Evolutionary conservation across 2,329 filamentous ascomycete genomes (phyloP).

Genomic region (Trichophyton simii): DNA sequence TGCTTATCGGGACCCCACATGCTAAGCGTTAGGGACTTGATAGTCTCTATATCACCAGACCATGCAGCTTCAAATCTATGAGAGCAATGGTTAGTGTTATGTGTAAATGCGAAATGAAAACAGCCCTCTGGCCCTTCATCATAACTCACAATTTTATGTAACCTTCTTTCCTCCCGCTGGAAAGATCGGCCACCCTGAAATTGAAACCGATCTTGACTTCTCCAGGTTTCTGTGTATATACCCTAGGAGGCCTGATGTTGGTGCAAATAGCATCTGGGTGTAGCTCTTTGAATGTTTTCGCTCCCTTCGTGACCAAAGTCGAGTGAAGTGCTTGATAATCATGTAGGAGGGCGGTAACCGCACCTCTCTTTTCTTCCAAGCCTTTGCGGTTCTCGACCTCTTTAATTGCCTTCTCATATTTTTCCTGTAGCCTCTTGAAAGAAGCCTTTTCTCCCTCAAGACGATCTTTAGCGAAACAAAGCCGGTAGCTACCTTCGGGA

Average conservation of each 20-base stretch:
- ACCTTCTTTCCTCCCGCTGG: neutral
- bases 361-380: neutral
- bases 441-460: neutral
- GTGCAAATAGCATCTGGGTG: conserved; percentile 22
- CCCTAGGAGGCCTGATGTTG: no score
- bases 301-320: conserved; percentile 44
- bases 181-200: neutral
- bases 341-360: neutral
- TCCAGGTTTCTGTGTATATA: neutral
- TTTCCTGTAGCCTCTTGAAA: neutral
- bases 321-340: conserved; percentile 36
- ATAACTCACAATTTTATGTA: conserved; percentile 3
- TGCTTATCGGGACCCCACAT: conserved; percentile 36
- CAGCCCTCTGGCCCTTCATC: neutral
- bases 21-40: conserved; percentile 31
- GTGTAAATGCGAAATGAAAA: neutral
- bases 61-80: conserved; percentile 48
- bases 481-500: neutral
- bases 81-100: neutral
- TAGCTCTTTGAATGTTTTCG: conserved; percentile 54
- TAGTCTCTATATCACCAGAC: conserved; percentile 49
- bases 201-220: neutral
- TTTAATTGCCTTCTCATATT: neutral
- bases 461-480: neutral
- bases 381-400: neutral